These are phyloP conservation scores for Ophiocordyceps camponoti-floridani DNA, from an alignment of 2,329 filamentous ascomycete genomes.

Conservation along the genomic window DNA sequence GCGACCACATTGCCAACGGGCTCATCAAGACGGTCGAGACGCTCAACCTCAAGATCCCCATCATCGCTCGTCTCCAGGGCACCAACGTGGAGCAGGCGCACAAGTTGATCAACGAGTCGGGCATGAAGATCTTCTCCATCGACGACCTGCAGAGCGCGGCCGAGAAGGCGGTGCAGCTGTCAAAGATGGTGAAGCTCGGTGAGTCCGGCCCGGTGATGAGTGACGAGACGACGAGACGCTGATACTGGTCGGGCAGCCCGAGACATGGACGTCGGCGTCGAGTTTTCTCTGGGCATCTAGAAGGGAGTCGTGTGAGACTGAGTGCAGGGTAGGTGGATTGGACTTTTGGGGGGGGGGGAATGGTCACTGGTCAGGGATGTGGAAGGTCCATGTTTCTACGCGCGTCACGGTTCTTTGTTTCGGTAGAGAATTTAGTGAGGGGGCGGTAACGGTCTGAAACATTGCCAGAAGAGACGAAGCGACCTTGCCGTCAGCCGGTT, in stretches of 20 bases:
- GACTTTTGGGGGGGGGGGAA: neutral
- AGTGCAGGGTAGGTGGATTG: neutral
- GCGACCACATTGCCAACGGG: conserved; percentile 91
- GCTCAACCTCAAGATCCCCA: conserved; percentile 91
- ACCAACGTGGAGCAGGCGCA: conserved; percentile 96
- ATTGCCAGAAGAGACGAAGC: too few relatives aligned
- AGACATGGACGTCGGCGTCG: conserved; percentile 92
- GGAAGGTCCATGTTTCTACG: too few relatives aligned
- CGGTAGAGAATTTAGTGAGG: neutral
- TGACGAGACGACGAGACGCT: neutral
- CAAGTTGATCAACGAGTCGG: conserved; percentile 86
- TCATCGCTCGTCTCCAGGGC: conserved; percentile 92
- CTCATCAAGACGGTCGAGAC: conserved; percentile 87
- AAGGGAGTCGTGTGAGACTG: neutral
- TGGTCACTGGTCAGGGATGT: too few relatives aligned
- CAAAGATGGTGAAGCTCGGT: conserved; percentile 98
- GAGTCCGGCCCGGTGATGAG: conserved; percentile 19
- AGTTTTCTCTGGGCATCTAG: conserved; percentile 90
- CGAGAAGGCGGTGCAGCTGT: conserved; percentile 97
- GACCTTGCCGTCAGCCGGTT: too few relatives aligned
- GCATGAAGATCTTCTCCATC: conserved; percentile 99
- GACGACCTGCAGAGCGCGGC: conserved; percentile 94
- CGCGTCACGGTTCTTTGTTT: neutral
- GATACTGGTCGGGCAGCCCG: conserved; percentile 37
- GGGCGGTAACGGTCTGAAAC: too few relatives aligned